A percentile compares a stretch with the other conserved stretches of the same genome.
Conservation (phyloP, 2,329 filamentous ascomycete species). For the Metarhizium humberi region DNA sequence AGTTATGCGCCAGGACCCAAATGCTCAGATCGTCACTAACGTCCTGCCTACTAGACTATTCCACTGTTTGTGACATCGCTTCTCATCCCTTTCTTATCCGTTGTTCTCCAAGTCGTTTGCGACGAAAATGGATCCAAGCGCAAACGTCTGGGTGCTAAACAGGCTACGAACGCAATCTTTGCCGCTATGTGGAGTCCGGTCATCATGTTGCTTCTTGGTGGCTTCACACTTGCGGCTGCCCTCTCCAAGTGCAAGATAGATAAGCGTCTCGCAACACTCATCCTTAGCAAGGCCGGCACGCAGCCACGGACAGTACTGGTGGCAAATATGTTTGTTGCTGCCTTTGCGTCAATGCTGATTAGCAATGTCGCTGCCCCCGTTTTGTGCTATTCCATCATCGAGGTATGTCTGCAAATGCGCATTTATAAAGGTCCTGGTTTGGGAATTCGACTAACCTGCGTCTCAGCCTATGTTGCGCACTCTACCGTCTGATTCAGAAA, state of each 20-base stretch:
- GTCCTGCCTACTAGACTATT: constrained; percentile 54
- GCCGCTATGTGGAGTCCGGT: constrained; percentile 98
- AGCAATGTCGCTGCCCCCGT: constrained; percentile 97
- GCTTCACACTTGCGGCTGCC: constrained; percentile 91
- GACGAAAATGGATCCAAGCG: constrained; percentile 53
- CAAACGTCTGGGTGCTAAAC: constrained; percentile 64
- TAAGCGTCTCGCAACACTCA: constrained; percentile 91
- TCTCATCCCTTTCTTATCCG: constrained; percentile 85
- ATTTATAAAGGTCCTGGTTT: not conserved
- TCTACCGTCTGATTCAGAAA: constrained; percentile 77
- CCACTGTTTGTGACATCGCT: constrained; percentile 95
- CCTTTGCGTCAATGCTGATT: constrained; percentile 98
- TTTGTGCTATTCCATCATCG: constrained; percentile 94
- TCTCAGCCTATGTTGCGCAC: constrained; percentile 82
- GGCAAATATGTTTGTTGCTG: constrained; percentile 98
- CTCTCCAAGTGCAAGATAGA: constrained; percentile 97
- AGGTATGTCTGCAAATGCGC: constrained; percentile 42
- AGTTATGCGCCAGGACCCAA: constrained; percentile 12
- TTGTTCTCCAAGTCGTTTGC: constrained; percentile 76
- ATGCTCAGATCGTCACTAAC: constrained; percentile 6
- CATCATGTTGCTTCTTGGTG: constrained; percentile 94
- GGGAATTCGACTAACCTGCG: not conserved
- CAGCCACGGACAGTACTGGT: constrained; percentile 79
- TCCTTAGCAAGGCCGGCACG: constrained; percentile 92
- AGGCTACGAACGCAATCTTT: constrained; percentile 78